Evolutionary conservation across 179 eudicot species (phyloP), one percentile per base, ranked within the genome.

Genomic region (Sideroxylon spinosum): DNA sequence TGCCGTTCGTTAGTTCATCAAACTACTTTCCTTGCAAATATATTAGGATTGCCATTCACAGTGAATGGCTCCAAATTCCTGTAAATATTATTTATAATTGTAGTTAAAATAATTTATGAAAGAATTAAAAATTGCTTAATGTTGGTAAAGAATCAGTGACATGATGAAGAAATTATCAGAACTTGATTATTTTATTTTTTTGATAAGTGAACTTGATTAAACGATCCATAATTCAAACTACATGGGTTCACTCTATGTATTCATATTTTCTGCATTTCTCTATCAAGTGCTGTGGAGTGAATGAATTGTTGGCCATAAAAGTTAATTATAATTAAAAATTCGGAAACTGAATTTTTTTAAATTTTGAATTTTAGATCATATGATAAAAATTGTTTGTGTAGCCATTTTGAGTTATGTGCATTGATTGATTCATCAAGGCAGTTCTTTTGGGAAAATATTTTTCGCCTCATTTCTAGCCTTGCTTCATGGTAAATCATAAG

Each of bases 241-340:
- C 50, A 17, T 68, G 26, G 25, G 14, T 37, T 64, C 17, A 8
- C 46, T 20, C 13, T 17, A 46, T n/a, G 17, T 22, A n/a, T 69
- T n/a, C 16, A 20, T 48, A 4, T 69, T 49, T 9, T 69, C 57
- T 28, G 20, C 10, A 20, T 2, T 20, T 5, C 53, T 44, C 23
- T 68, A 68, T 68, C 22, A 8, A 68, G 49, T 66, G 12, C 22
- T 69, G 73, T 49, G 10, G 73, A 26, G 49, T 69, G 32, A 25
- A 10, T 20, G 20, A 11, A 46, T 48, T 69, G 48, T 48, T 48
- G 73, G 56, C 28, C 5, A 20, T 20, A 69, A 1, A 20, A 20
- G 26, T 69, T 49, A 69, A 48, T 68, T 68, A 20, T 19, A 68
- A 67, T 68, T 37, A 1, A 32, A 46, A 68, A 9, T 32, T 69